phyloP scores from a whole-genome alignment of 352 stramenopile genomes.

The Pythium phragmiticola region DNA sequence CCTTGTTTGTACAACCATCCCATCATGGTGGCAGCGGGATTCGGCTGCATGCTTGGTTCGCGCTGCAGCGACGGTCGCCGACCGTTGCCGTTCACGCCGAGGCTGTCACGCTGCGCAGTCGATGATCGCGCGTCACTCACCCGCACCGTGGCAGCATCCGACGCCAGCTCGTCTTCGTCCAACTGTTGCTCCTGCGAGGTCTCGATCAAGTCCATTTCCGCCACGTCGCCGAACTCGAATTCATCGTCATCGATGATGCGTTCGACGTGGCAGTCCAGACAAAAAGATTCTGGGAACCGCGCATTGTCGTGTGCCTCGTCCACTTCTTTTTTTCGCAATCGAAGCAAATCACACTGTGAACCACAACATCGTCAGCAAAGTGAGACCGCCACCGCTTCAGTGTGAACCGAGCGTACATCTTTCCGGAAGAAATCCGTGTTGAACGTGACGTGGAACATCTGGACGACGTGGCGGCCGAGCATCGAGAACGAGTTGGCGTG shows the following conservation, averaged over 20 bases:
- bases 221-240: constrained; percentile 5
- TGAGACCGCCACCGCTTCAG: background rate
- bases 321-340: constrained; percentile 31
- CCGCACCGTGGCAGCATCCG: background rate
- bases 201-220: background rate
- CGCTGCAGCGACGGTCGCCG: constrained; percentile 7
- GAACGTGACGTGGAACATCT: constrained; percentile 87
- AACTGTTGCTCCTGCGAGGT: constrained; percentile 5
- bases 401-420: constrained; percentile 32
- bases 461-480: constrained; percentile 74
- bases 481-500: constrained; percentile 72
- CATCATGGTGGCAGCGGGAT: constrained; percentile 43
- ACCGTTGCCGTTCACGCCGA: background rate
- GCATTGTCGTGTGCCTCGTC: constrained; percentile 34
- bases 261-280: constrained; percentile 26
- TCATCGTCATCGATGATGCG: constrained; percentile 11
- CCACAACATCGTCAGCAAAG: background rate
- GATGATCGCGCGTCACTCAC: background rate
- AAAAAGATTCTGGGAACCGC: constrained; percentile 32
- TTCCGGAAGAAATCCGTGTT: constrained; percentile 82
- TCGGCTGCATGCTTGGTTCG: constrained; percentile 10
- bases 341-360: constrained; percentile 25
- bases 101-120: background rate
- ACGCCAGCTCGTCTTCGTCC: constrained; percentile 6
- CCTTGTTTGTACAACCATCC: constrained; percentile 77